Evolutionary conservation across 768 basidiomycete genomes (phyloP).

Genomic region (Boletus edulis): DNA sequence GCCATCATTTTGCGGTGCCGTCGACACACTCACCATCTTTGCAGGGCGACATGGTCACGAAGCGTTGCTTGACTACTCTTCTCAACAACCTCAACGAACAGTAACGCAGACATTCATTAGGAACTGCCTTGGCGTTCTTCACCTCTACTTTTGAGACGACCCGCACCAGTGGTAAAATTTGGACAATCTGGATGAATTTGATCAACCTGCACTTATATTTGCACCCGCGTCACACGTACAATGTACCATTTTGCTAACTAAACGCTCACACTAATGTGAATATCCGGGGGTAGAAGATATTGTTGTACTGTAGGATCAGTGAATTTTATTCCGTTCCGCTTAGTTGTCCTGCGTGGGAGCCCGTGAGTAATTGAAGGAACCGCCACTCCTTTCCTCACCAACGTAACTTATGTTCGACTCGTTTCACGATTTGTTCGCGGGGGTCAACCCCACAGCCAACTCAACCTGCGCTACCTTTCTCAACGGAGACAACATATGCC

Average conservation of each 20-base stretch:
- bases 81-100: slow-evolving; percentile 84
- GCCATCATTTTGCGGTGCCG: slow-evolving; percentile 9
- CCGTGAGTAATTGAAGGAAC: not conserved
- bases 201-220: slow-evolving; percentile 29
- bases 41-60: slow-evolving; percentile 97
- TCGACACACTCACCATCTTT: slow-evolving; percentile 11
- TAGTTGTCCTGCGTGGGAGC: slow-evolving; percentile 8
- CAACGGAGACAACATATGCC: slow-evolving; percentile 38
- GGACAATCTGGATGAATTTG: slow-evolving; percentile 32
- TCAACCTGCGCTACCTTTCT: slow-evolving; percentile 32
- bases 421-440: slow-evolving; percentile 8
- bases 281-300: slow-evolving; percentile 27
- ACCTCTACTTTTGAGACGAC: slow-evolving; percentile 16
- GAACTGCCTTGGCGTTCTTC: not conserved
- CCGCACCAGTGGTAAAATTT: slow-evolving; percentile 21
- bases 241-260: slow-evolving; percentile 33
- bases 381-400: no score
- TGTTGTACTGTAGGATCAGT: slow-evolving; percentile 34
- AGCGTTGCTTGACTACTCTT: slow-evolving; percentile 87
- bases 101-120: slow-evolving; percentile 20
- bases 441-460: slow-evolving; percentile 31
- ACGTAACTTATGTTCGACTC: slow-evolving; percentile 12
- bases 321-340: slow-evolving; percentile 12
- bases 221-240: slow-evolving; percentile 23
- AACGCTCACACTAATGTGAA: slow-evolving; percentile 31